Percentiles rank a stretch among this genome's conserved stretches.
These are phyloP conservation scores for Monosporascus ibericus DNA, from an alignment of 2,329 filamentous ascomycete genomes.

Conservation along the genomic window DNA sequence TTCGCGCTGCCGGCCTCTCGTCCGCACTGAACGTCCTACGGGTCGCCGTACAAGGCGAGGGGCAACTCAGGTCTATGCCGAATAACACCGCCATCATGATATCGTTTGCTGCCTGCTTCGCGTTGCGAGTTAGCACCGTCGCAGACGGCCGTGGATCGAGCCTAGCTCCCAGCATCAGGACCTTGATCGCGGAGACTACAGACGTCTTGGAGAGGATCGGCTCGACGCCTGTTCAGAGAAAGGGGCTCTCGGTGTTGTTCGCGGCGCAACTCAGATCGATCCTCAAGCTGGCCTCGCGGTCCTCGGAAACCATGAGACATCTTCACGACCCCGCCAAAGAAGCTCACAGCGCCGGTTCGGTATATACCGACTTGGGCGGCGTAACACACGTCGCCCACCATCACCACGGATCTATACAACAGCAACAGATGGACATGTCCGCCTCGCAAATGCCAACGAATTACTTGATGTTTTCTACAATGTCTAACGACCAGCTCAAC, in stretches of 20 bases:
- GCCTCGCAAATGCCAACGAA: slow-evolving; percentile 18
- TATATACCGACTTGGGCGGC: slow-evolving; percentile 13
- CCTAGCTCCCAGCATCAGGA: slow-evolving; percentile 56
- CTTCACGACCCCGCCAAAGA: slow-evolving; percentile 15
- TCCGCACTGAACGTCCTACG: slow-evolving; percentile 70
- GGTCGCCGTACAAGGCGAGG: slow-evolving; percentile 65
- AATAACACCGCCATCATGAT: slow-evolving; percentile 79
- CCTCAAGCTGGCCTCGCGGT: slow-evolving; percentile 29
- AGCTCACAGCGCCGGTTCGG: slow-evolving; percentile 8
- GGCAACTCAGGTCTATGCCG: slow-evolving; percentile 66
- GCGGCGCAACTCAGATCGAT: slow-evolving; percentile 48
- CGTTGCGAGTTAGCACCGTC: slow-evolving; percentile 56
- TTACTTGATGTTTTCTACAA: slow-evolving; percentile 27
- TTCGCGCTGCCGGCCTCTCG: slow-evolving; percentile 64
- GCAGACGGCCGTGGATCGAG: slow-evolving; percentile 48
- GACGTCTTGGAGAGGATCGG: slow-evolving; percentile 65
- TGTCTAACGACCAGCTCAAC: slow-evolving; percentile 29
- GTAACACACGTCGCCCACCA: slow-evolving; percentile 12
- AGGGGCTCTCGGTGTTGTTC: slow-evolving; percentile 58
- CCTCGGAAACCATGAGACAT: slow-evolving; percentile 15
- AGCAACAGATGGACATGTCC: slow-evolving; percentile 18
- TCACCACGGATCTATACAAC: slow-evolving; percentile 5
- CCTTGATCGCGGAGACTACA: slow-evolving; percentile 62
- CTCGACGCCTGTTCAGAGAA: slow-evolving; percentile 57
- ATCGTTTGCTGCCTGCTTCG: slow-evolving; percentile 66